Evolutionary conservation across 1,139 yeast genomes (phyloP).

Genomic region (Arxiozyma bovina): DNA sequence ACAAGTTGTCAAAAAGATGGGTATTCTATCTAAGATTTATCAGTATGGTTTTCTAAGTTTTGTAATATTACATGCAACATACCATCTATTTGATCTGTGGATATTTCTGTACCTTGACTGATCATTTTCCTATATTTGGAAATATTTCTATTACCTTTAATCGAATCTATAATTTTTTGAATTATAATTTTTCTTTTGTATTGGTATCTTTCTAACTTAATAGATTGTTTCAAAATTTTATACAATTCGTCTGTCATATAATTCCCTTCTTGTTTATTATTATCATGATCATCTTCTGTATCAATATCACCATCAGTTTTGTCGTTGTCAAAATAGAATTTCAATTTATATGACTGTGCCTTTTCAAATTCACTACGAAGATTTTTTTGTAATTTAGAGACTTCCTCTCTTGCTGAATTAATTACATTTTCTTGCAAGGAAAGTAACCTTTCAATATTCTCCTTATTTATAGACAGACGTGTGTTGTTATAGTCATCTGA

Average conservation of each 20-base stretch:
- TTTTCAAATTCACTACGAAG: conserved; percentile 42
- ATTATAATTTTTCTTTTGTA: conserved; percentile 36
- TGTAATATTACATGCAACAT: conserved; percentile 28
- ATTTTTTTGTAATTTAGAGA: conserved; percentile 21
- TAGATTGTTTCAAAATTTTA: conserved; percentile 30
- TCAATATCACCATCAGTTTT: conserved; percentile 29
- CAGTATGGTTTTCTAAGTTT: conserved; percentile 17
- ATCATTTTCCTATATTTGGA: conserved; percentile 75
- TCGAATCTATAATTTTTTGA: conserved; percentile 38
- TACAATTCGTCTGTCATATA: conserved; percentile 11
- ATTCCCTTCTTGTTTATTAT: conserved; percentile 14
- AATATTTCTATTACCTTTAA: conserved; percentile 47
- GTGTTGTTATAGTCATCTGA: conserved; percentile 12
- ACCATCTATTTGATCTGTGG: conserved; percentile 49
- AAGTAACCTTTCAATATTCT: conserved; percentile 34
- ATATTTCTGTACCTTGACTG: conserved; percentile 74
- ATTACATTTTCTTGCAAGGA: conserved; percentile 37
- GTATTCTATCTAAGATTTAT: not conserved
- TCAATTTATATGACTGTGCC: conserved; percentile 48
- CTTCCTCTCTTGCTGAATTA: conserved; percentile 25
- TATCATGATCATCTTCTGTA: conserved; percentile 21
- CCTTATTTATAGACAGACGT: conserved; percentile 32
- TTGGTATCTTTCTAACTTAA: conserved; percentile 41
- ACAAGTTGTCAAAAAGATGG: not conserved
- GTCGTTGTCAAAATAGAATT: conserved; percentile 19